Base-by-base conservation (phyloP, 1,284 basidiomycete species). In the Mycocalia duriaeana region DNA sequence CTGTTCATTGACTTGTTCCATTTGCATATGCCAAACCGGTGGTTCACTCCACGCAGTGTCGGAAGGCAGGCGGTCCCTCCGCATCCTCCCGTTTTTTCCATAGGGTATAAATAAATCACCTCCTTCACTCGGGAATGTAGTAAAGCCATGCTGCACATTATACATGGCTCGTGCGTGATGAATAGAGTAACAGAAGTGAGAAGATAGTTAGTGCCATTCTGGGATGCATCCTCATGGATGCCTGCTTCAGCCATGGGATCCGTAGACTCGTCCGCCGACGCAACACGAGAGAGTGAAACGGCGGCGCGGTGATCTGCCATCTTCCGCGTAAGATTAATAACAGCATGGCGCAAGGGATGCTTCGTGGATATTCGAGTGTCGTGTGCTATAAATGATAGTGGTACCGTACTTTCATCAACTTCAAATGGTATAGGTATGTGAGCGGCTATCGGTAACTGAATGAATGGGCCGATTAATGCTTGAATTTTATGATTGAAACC, bases 131-230 rank as follows among this genome's bases (percentile, higher is more conserved):
- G 79, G 2, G 89, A 92, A 66, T 97, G 94, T 6, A 94, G 67
- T 16, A 97, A 69, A 2, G 92, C 91, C 94, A 97, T 97, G 54
- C 83, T 81, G 63, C 94, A 97, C 89, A 96, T 92, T 48, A 96
- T 77, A 58, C 94, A 97, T 2, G 94, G 94, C 58, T 97, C 94
- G 64, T 97, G 94, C 2, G 91, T 91, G 43, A 82, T 79, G 69
- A 96, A 96, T 19, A 96, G 70, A 2, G 83, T 82, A 22, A 85
- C 75, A 0, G 81, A 81, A 0, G 91, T 96, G 31, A 96, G 75
- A 25, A 96, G 82, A 66, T 96, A 97, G 60, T 87, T 84, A 3
- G 80, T 71, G 11, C 87, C 86, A 57, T 89, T 90, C 37, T 61
- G 66, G 35, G 49, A 40, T 57, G 62, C 46, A 3, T 52, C 48